A percentile compares a stretch with the other conserved stretches of the same genome.
phyloP scores from a whole-genome alignment of 352 stramenopile species.

The Pythium brachiatum region DNA sequence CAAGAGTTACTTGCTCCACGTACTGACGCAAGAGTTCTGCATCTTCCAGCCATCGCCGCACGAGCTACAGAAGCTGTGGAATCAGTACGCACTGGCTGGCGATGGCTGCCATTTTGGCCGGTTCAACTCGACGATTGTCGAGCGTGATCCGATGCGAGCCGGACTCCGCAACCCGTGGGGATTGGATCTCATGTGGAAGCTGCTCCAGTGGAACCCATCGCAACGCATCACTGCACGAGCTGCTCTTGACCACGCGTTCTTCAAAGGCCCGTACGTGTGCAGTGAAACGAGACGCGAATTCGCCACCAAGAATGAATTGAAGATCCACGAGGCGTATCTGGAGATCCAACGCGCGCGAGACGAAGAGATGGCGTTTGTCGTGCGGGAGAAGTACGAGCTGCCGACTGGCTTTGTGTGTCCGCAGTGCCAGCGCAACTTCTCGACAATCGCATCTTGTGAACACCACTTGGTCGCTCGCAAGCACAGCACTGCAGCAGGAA shows the following conservation, averaged over 20 bases:
- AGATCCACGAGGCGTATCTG: slow-evolving; percentile 62
- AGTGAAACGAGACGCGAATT: slow-evolving; percentile 54
- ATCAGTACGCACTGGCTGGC: slow-evolving; percentile 68
- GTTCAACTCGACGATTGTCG: slow-evolving; percentile 91
- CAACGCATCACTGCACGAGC: slow-evolving; percentile 81
- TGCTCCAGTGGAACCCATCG: slow-evolving; percentile 92
- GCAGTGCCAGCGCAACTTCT: slow-evolving; percentile 60
- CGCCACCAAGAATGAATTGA: slow-evolving; percentile 57
- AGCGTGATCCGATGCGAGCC: slow-evolving; percentile 87
- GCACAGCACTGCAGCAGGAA: slow-evolving; percentile 28
- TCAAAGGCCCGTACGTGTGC: slow-evolving; percentile 77
- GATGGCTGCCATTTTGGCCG: slow-evolving; percentile 85
- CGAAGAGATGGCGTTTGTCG: slow-evolving; percentile 47
- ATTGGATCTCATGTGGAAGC: slow-evolving; percentile 92
- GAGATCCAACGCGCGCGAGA: slow-evolving; percentile 45
- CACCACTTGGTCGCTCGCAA: slow-evolving; percentile 51
- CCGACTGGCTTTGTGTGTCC: slow-evolving; percentile 54
- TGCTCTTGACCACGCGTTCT: slow-evolving; percentile 86
- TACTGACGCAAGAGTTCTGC: slow-evolving; percentile 84
- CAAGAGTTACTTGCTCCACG: slow-evolving; percentile 75
- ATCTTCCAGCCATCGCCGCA: slow-evolving; percentile 66
- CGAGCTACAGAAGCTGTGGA: slow-evolving; percentile 56
- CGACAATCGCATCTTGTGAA: slow-evolving; percentile 58
- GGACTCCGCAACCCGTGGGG: slow-evolving; percentile 81
- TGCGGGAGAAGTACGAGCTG: slow-evolving; percentile 55